Conservation (phyloP, 495 filamentous ascomycete genomes). For the Acidomyces sp. region DNA sequence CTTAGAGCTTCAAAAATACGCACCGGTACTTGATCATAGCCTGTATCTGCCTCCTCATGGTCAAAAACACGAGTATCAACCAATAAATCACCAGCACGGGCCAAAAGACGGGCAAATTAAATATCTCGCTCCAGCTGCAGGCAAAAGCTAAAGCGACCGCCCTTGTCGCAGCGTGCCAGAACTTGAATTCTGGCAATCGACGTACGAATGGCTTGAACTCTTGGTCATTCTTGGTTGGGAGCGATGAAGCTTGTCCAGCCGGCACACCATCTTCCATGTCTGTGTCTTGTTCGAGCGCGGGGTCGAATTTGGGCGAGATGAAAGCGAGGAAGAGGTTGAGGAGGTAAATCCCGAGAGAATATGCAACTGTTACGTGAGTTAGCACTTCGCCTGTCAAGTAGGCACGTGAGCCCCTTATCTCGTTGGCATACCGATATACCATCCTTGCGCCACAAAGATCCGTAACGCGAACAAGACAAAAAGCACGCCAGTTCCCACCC, state of each 20-base stretch:
- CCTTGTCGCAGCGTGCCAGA: slow-evolving; percentile 90
- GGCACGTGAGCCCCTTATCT: no score
- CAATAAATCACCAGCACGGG: slow-evolving; percentile 96
- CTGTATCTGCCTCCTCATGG: slow-evolving; percentile 97
- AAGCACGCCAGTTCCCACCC: slow-evolving; percentile 63
- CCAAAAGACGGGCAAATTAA: slow-evolving; percentile 98
- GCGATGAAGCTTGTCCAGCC: slow-evolving; percentile 39
- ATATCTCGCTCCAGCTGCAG: slow-evolving; percentile 85
- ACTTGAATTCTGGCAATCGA: slow-evolving; percentile 96
- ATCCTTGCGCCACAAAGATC: slow-evolving; percentile 83
- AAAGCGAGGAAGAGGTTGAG: slow-evolving; percentile 99
- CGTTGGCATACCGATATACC: slow-evolving; percentile 81
- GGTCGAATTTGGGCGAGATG: slow-evolving; percentile 96
- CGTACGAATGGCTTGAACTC: slow-evolving; percentile 97
- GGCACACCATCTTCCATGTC: slow-evolving; percentile 81
- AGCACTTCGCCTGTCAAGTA: no score
- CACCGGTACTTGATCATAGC: slow-evolving; percentile 99
- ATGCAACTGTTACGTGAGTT: slow-evolving; percentile 61
- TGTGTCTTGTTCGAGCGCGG: slow-evolving; percentile 86
- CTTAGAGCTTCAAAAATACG: neutral
- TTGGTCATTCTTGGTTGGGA: slow-evolving; percentile 89
- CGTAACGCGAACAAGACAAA: slow-evolving; percentile 74
- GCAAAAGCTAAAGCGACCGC: slow-evolving; percentile 72
- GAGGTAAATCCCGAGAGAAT: slow-evolving; percentile 96
- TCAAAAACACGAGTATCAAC: slow-evolving; percentile 87